phyloP scores from a whole-genome alignment of 305 asterid genomes.

The Salvia sclarea region DNA sequence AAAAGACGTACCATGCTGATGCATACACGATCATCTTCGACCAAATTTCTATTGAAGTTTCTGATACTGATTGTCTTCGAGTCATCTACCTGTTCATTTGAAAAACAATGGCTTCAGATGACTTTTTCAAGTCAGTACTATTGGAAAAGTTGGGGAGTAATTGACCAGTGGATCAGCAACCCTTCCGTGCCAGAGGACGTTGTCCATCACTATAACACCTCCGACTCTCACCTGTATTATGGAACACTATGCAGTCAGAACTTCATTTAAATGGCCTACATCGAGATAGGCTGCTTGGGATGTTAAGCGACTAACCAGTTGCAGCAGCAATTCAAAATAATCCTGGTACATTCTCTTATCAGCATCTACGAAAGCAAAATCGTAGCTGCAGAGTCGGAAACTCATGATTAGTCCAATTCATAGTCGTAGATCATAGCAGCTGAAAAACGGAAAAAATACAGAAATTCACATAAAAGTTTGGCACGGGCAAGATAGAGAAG shows the following conservation, averaged over 20 bases:
- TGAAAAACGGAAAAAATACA: not conserved
- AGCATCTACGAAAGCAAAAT: constrained; percentile 92
- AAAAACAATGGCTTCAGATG: constrained; percentile 15
- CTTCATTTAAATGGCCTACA: not conserved
- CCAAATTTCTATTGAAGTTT: constrained; percentile 58
- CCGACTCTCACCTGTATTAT: constrained; percentile 72
- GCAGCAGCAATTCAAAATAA: constrained; percentile 81
- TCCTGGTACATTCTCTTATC: constrained; percentile 90
- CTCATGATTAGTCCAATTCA: constrained; percentile 22
- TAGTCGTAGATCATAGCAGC: constrained; percentile 11
- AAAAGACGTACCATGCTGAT: constrained; percentile 71
- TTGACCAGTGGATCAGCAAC: constrained; percentile 85
- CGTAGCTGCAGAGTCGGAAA: constrained; percentile 57
- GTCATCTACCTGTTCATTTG: constrained; percentile 58
- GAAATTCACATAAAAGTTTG: not conserved
- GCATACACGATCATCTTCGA: constrained; percentile 79
- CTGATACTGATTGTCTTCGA: constrained; percentile 67
- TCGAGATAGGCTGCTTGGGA: constrained; percentile 10
- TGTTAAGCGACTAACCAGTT: constrained; percentile 58
- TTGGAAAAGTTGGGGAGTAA: constrained; percentile 13
- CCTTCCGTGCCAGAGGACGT: constrained; percentile 96
- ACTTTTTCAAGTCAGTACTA: not conserved
- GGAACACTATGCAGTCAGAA: constrained; percentile 7
- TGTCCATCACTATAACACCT: constrained; percentile 84
- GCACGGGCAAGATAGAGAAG: not conserved